Evolutionary conservation across 2,329 filamentous ascomycete genomes (phyloP).

Genomic region (Colletotrichum lentis): DNA sequence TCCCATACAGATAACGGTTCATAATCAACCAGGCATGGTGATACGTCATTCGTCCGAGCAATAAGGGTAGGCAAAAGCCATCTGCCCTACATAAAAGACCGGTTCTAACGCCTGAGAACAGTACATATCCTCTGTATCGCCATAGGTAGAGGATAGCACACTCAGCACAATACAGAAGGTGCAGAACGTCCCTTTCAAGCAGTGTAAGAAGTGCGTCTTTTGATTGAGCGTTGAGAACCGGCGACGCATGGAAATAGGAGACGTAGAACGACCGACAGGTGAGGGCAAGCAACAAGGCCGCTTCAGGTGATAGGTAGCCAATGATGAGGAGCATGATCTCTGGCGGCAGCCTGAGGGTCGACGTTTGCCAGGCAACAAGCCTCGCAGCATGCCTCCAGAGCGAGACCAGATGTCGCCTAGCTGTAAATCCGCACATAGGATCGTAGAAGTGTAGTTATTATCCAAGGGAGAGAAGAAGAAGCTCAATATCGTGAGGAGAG

Average conservation of each 20-base stretch:
- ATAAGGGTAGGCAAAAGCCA: background rate
- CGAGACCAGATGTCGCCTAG: background rate
- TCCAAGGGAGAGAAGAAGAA: background rate
- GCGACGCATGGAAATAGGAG: slow-evolving; percentile 14
- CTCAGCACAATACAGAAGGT: slow-evolving; percentile 24
- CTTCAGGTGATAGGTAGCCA: slow-evolving; percentile 17
- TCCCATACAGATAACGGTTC: slow-evolving; percentile 37
- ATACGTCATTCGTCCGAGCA: background rate
- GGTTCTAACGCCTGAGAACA: background rate
- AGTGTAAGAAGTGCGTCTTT: slow-evolving; percentile 24
- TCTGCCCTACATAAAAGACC: background rate
- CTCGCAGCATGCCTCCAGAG: background rate
- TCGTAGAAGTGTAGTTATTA: background rate
- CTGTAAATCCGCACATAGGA: background rate
- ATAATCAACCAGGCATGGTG: slow-evolving; percentile 30
- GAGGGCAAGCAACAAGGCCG: slow-evolving; percentile 28
- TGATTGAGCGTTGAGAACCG: background rate
- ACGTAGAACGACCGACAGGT: slow-evolving; percentile 29
- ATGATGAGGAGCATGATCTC: slow-evolving; percentile 29
- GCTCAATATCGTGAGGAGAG: background rate
- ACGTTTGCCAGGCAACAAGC: background rate
- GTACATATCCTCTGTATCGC: background rate
- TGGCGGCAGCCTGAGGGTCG: slow-evolving; percentile 21
- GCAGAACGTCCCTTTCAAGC: slow-evolving; percentile 29
- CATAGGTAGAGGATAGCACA: slow-evolving; percentile 32